These are phyloP conservation scores for Boletus rubescentipes DNA, from an alignment of 768 basidiomycete genomes.

Conservation along the genomic window DNA sequence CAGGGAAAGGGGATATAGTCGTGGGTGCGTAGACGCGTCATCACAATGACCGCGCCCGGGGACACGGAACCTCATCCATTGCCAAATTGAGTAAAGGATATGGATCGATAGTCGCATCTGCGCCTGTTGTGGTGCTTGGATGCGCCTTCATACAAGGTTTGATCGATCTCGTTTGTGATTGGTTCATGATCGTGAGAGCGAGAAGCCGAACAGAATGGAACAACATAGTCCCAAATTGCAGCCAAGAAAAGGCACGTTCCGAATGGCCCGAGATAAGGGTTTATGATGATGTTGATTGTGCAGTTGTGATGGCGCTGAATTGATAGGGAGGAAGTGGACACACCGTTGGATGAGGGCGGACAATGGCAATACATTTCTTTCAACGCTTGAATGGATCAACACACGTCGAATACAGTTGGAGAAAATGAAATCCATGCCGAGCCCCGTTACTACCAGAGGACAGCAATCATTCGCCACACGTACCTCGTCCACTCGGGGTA, in stretches of 20 bases:
- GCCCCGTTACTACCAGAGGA: background rate
- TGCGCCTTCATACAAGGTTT: slow-evolving; percentile 15
- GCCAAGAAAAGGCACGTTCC: slow-evolving; percentile 6
- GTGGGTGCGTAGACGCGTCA: background rate
- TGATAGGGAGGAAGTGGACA: background rate
- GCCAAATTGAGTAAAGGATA: background rate
- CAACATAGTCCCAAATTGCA: slow-evolving; percentile 5
- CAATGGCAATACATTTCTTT: background rate
- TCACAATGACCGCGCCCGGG: background rate
- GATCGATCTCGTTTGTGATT: slow-evolving; percentile 15
- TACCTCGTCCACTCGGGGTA: slow-evolving; percentile 1
- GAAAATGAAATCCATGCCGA: background rate
- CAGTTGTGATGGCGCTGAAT: background rate
- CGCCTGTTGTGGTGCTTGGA: slow-evolving; percentile 4
- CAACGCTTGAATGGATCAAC: background rate
- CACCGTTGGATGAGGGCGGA: background rate
- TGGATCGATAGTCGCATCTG: slow-evolving; percentile 8
- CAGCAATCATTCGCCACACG: background rate
- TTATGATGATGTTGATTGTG: slow-evolving; percentile 4
- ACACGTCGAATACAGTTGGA: background rate
- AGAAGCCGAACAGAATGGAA: background rate
- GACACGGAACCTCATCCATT: background rate
- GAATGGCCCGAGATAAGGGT: slow-evolving; percentile 16
- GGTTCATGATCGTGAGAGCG: slow-evolving; percentile 18
- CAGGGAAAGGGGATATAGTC: background rate